Evolutionary conservation across 805 yeast genomes (phyloP), one percentile per base, ranked within the genome.

Genomic region (Candida anglica): DNA sequence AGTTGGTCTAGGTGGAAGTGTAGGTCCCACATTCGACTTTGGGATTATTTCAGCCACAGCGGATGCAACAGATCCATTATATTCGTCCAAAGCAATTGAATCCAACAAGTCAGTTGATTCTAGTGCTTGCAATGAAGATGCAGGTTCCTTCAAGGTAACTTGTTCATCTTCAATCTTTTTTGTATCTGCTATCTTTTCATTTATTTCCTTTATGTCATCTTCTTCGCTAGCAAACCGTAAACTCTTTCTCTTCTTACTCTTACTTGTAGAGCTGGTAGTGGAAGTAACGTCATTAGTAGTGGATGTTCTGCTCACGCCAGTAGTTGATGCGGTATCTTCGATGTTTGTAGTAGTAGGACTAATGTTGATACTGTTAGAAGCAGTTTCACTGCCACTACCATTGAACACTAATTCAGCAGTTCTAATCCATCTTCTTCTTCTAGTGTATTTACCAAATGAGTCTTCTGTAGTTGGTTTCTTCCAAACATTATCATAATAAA

Each of bases 371-470:
- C 14, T 17, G 20, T 14, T 15, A 5, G 13, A n/a, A 6, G 21
- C 7, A 11, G 21, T 9, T 27, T 48, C 50, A n/a, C n/a, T n/a
- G n/a, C n/a, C n/a, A n/a, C n/a, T n/a, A n/a, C n/a, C n/a, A n/a
- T n/a, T n/a, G 34, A 64, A 61, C 4, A 84, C 80, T 44, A 88
- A 68, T 56, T 86, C 95, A 0, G 98, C 98, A 1, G 95, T 86
- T 43, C 98, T 75, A 11, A 91, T 76, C 98, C 98, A 91, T 53
- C 97, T 73, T 65, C 98, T 77, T 53, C 96, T 75, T 58, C 98
- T 76, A 4, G 98, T 91, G 53, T 88, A 91, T 56, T 87, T 88
- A 16, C 93, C 78, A 59, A 79, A 89, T 3, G 93, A 73, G 53
- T 89, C 95, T 36, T 86, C 96, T 1, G 93, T 77, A 1, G 88